Conservation (phyloP, 225 moss, liverwort and hornwort genomes). For the Straminergon stramineum region DNA sequence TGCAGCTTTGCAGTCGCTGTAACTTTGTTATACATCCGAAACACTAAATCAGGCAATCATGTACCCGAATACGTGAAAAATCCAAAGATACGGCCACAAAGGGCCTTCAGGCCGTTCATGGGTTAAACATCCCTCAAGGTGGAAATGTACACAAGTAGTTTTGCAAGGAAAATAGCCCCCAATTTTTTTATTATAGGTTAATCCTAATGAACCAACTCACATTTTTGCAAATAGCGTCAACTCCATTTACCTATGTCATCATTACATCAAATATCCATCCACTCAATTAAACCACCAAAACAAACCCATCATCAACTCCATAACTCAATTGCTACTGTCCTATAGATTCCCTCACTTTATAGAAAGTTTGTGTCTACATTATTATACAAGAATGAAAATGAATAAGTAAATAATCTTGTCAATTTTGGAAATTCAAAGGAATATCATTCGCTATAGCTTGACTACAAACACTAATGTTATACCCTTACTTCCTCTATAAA, state of each 20-base stretch:
- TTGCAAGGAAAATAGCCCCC: neutral
- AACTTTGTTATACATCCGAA: too few species aligned
- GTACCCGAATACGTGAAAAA: too few species aligned
- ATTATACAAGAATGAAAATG: neutral
- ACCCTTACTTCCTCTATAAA: neutral
- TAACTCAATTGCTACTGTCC: neutral
- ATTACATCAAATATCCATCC: neutral
- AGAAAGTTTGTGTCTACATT: neutral
- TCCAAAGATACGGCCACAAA: too few species aligned
- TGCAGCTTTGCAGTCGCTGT: too few species aligned
- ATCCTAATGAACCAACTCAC: neutral
- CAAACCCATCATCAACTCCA: neutral
- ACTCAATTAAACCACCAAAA: neutral
- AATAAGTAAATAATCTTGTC: neutral
- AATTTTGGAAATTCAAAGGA: neutral
- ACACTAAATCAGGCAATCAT: too few species aligned
- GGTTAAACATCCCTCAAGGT: neutral
- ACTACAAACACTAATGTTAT: neutral
- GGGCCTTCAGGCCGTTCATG: too few species aligned
- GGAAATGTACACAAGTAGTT: neutral
- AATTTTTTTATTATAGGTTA: neutral
- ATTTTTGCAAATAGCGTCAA: neutral
- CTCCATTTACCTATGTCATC: neutral
- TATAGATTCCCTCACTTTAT: fast-evolving
- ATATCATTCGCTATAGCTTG: fast-evolving